These are phyloP conservation scores for Flaveria brownii DNA, from an alignment of 129 eudicot genomes.

Conservation along the genomic window DNA sequence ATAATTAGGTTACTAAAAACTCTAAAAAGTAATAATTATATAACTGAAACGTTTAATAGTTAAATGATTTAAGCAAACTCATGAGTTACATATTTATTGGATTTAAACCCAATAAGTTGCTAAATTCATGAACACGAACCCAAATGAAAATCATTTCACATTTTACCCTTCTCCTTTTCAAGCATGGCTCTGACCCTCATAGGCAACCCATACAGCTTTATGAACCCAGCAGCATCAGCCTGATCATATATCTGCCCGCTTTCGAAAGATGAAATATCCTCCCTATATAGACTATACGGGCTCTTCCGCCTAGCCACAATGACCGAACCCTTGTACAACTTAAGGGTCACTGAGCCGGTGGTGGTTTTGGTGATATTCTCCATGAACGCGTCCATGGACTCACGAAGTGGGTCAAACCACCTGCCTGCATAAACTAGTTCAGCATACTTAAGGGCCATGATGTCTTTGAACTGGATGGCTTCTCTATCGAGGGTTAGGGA, in stretches of 20 bases:
- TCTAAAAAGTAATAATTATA: neutral
- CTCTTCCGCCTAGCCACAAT: constrained; percentile 76
- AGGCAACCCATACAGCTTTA: constrained; percentile 75
- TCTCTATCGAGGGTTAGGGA: constrained; percentile 93
- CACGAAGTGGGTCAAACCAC: constrained; percentile 98
- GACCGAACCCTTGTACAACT: constrained; percentile 88
- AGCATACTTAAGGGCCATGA: constrained; percentile 81
- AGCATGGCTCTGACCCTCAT: constrained; percentile 98
- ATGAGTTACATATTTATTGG: constrained; percentile 21
- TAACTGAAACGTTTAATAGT: neutral
- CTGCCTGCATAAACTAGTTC: constrained; percentile 94
- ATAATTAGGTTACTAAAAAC: neutral
- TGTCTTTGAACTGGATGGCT: constrained; percentile 84
- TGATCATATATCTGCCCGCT: constrained; percentile 87
- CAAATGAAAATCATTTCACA: neutral
- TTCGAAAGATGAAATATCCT: constrained; percentile 93
- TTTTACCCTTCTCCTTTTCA: constrained; percentile 60
- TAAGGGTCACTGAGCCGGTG: constrained; percentile 83
- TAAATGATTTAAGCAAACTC: neutral
- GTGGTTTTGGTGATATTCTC: constrained; percentile 77
- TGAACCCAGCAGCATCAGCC: constrained; percentile 99
- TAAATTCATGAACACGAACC: constrained; percentile 7
- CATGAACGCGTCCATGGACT: constrained; percentile 89
- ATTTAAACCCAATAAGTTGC: constrained; percentile 11
- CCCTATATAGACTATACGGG: constrained; percentile 75